Base-by-base conservation (phyloP, 1,284 basidiomycete genomes). In the Dichomitus squalens region DNA sequence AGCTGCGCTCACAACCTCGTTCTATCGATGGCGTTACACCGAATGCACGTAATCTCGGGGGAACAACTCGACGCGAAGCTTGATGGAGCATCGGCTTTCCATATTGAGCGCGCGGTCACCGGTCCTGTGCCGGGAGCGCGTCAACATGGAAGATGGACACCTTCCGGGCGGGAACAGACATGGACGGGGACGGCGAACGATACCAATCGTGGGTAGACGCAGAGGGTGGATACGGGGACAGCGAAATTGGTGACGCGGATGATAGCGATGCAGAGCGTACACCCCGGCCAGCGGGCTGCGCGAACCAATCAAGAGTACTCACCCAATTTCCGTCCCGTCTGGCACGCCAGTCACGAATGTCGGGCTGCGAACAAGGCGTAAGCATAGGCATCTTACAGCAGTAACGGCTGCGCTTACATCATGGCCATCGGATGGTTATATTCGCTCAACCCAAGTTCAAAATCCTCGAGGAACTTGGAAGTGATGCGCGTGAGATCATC, bases 301-400 rank as follows among this genome's bases (percentile, higher is more conserved):
- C 27, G 20, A 47, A 52, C 52, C 54, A 53, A 57, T 40, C 20
- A 48, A 60, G 18, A 31, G 29, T 16, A 79, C 88, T 73, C 74
- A 94, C 93, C 94, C 96, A 62, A 85, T 89, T 76, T 98, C 95
- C 51, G 87, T 85, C 40, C 95, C 96, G 72, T 95, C 82, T 46
- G 96, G 96, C 23, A 96, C 92, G 55, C 88, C 87, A 23, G 90
- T 93, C 34, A 97, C 92, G 73, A 93, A 98, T 14, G 92, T 90
- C 11, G 95, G 95, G 67, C 90, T 92, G 65, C 4, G 59, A 55
- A 61, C 11, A 21, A 59, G 23, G 21, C 49, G 40, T 63, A 40
- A 40, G 50, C 31, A 38, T 1, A 39, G 18, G 40, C 35, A 41
- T 23, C n/a, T 7, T n/a, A 3, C 16, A 1, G 21, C 9, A 40